Evolutionary conservation across 768 basidiomycete species (phyloP).

Genomic region (Amanita rimosa): DNA sequence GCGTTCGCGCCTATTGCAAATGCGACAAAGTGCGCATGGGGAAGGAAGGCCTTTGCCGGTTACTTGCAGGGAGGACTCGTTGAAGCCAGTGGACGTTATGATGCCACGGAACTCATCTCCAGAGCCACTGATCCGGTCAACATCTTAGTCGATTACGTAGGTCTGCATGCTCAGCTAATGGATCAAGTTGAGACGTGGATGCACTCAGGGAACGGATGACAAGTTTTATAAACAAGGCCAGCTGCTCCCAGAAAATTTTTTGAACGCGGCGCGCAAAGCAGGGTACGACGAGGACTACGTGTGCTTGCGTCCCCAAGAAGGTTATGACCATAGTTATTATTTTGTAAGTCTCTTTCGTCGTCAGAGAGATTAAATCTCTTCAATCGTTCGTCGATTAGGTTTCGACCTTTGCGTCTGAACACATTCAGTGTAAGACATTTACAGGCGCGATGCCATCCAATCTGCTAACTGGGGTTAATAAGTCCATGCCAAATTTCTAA

Average conservation of each 20-base stretch:
- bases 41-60: constrained; percentile 80
- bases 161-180: constrained; percentile 14
- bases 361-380: not conserved
- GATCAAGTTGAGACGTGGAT: not conserved
- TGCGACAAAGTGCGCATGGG: constrained; percentile 84
- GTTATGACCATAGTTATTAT: constrained; percentile 86
- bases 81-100: constrained; percentile 67
- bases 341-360: constrained; percentile 38
- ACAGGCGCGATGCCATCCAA: constrained; percentile 5
- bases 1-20: constrained; percentile 85
- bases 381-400: constrained; percentile 34
- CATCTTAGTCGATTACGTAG: constrained; percentile 79
- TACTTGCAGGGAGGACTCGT: constrained; percentile 70
- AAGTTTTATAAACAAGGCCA: constrained; percentile 80
- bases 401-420: constrained; percentile 83
- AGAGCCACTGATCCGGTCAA: constrained; percentile 53
- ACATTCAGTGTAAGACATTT: constrained; percentile 65
- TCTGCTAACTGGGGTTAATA: constrained; percentile 17
- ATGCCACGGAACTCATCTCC: constrained; percentile 76
- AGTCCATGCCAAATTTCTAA: constrained; percentile 84
- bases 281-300: constrained; percentile 71
- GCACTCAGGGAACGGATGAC: constrained; percentile 63
- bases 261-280: constrained; percentile 62
- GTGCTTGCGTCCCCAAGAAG: constrained; percentile 66
- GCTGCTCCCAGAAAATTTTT: constrained; percentile 83